Evolutionary conservation across 2,329 filamentous ascomycete genomes (phyloP).

Genomic region (Pseudofabraea citricarpa): DNA sequence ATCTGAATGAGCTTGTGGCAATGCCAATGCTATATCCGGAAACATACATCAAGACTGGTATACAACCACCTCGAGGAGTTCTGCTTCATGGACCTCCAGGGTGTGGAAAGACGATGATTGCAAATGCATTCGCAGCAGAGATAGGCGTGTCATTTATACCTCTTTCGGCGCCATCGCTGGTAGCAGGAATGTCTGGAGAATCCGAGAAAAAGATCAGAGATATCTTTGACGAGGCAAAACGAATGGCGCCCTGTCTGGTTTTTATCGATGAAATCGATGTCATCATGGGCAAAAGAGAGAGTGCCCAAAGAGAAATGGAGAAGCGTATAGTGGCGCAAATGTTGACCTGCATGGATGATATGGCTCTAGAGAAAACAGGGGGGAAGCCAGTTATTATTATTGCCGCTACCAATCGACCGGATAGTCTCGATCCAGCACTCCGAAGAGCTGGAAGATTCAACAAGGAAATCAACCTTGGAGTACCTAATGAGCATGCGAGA

Average conservation of each 20-base stretch:
- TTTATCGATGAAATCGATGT: conserved; percentile 92
- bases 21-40: conserved; percentile 67
- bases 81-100: conserved; percentile 79
- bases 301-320: conserved; percentile 82
- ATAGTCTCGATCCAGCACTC: conserved; percentile 77
- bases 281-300: conserved; percentile 82
- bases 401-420: conserved; percentile 84
- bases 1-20: conserved; percentile 67
- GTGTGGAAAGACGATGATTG: conserved; percentile 82
- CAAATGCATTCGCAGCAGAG: conserved; percentile 72
- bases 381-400: conserved; percentile 82
- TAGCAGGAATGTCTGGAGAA: conserved; percentile 84
- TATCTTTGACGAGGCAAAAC: conserved; percentile 82
- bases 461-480: conserved; percentile 79
- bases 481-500: conserved; percentile 74
- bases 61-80: conserved; percentile 69
- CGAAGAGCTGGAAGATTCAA: conserved; percentile 73
- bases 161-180: conserved; percentile 75
- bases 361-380: conserved; percentile 66
- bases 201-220: conserved; percentile 83
- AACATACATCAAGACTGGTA: conserved; percentile 58
- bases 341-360: conserved; percentile 78
- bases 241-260: conserved; percentile 79
- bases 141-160: conserved; percentile 75
- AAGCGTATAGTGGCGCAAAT: conserved; percentile 81